Base-by-base conservation (phyloP, 2,329 filamentous ascomycete species). In the Colletotrichum liriopes region DNA sequence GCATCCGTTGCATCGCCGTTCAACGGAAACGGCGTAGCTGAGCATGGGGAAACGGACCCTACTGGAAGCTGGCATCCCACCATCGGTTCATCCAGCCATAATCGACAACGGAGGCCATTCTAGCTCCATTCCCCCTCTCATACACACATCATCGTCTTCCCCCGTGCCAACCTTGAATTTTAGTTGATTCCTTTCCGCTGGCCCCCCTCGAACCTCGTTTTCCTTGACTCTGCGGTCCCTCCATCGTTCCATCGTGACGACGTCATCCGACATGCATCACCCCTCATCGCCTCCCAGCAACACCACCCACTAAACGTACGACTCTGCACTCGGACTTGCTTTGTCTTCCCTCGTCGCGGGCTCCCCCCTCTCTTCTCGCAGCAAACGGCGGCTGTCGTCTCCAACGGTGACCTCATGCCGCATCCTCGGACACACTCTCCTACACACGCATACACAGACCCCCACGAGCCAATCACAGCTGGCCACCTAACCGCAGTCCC, bases 191-290 rank as follows among this genome's bases (percentile, higher is more conserved):
- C 35, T 11, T 26, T 41, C 11, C 29, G 18, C 20, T 43, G 2
- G 16, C 43, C 59, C 29, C 49, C 41, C 29, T 32, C 29, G 29
- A 41, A 49, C 49, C 39, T 56, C n/a, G 4, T 37, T 35, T 43
- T 41, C 23, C 39, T 5, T 55, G 14, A 12, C 29, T 35, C 51
- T 41, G 23, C 29, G 14, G 29, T 49, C n/a, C 23, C 59, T 18
- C 58, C 65, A 69, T 72, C 69, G 65, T 59, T 18, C 58, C 65
- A 69, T 72, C 69, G 65, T 54, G 68, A 62, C 65, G 65, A 72
- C 69, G 65, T 72, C 69, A 69, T 72, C 49, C 65, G 58, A 59
- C 69, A 69, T 72, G 65, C 65, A 72, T 58, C 59, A 62, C 45
- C 65, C 69, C 65, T 71, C 68, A 7, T 51, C 45, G 29, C 12